These are phyloP conservation scores for Carallia brachiata DNA, from an alignment of 345 rosid genomes.

Conservation along the genomic window DNA sequence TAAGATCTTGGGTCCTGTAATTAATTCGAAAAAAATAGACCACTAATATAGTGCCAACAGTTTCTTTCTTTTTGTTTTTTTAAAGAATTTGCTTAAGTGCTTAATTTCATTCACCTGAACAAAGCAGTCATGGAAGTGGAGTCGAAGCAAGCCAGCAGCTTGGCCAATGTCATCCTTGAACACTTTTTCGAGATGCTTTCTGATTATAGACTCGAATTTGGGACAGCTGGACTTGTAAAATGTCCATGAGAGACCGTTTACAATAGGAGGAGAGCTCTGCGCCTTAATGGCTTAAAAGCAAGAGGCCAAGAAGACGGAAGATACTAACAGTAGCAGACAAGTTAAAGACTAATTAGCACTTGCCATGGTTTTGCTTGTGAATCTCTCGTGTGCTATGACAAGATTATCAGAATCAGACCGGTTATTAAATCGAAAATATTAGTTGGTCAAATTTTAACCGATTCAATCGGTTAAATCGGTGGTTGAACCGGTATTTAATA, in stretches of 20 bases:
- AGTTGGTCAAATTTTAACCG: no score
- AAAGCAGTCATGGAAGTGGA: constrained; percentile 95
- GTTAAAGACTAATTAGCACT: constrained; percentile 9
- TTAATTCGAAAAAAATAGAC: no score
- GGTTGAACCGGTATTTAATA: no score
- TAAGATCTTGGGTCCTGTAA: no score
- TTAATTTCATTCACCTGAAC: constrained; percentile 50
- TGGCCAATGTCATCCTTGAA: constrained; percentile 70
- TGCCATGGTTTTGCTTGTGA: constrained; percentile 5
- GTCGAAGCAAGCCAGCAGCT: constrained; percentile 92
- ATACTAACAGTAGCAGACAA: constrained; percentile 7
- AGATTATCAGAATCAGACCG: no score
- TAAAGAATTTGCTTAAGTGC: no score
- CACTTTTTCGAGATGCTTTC: constrained; percentile 53
- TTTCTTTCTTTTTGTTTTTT: no score
- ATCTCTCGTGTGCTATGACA: no score
- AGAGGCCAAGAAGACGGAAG: constrained; percentile 15
- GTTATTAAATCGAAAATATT: no score
- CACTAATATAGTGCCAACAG: no score
- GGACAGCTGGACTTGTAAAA: constrained; percentile 68
- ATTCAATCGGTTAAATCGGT: no score
- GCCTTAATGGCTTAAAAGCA: constrained; percentile 19
- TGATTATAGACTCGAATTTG: constrained; percentile 49
- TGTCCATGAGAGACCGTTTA: constrained; percentile 63
- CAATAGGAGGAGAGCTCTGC: constrained; percentile 29